Base-by-base conservation (phyloP, 1,284 basidiomycete genomes). In the Melanopsichium pennsylvanicum region DNA sequence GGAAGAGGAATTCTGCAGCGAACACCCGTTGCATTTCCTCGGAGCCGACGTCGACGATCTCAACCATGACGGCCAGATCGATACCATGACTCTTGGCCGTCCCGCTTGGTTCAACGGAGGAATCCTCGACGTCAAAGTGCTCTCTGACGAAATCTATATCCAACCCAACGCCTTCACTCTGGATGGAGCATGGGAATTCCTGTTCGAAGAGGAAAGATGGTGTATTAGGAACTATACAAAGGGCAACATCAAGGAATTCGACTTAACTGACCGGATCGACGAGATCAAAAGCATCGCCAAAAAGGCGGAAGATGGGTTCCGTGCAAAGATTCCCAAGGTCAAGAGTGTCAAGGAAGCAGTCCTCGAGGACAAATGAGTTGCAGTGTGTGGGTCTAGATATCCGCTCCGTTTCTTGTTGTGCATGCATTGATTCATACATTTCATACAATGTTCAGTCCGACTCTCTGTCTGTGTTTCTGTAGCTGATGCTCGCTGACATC, bases 71-170 rank as follows among this genome's bases (percentile, higher is more conserved):
- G 46, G 55, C 5, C 19, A 44, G 1, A 19, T 22, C 22, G 57
- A 67, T 12, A 16, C 35, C 25, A 41, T 48, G 27, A 39, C 57
- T 6, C 44, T 60, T 23, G 63, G 63, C 11, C 29, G 56, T 7
- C 57, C 63, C 3, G 57, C 63, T 11, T 67, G 63, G 63, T 67
- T 67, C 48, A 67, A 67, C 48, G 63, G 63, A 21, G 63, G 63
- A 23, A 67, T 67, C 27, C 52, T 67, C 27, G 52, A 60, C 48
- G 38, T 32, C 52, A 67, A 67, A 33, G 37, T 45, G 16, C 21
- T 36, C 31, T 42, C 33, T 36, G 63, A 67, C 27, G 44, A 56
- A 21, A 37, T 60, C 29, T 67, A 60, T 41, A 60, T 67, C 31
- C 32, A 55, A 12, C 57, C 57, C 33, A 67, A 67, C 48, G 38